phyloP scores from a whole-genome alignment of 495 filamentous ascomycete genomes.

The Penicillium malachiteum region DNA sequence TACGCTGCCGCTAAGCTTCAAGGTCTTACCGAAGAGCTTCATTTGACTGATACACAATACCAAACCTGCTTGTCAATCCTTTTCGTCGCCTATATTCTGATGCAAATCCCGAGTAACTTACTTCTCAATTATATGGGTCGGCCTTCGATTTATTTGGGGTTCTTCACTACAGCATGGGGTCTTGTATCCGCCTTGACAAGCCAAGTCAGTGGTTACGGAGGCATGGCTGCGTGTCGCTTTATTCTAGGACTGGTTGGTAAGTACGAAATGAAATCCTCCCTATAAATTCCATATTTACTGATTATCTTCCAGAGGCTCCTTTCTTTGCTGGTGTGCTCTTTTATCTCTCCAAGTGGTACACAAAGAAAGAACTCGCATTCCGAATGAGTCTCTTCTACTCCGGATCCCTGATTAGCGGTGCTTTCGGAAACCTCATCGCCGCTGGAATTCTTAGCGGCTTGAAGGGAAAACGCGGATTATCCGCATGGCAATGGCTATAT shows the following conservation, averaged over 20 bases:
- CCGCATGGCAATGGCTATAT: slow-evolving; percentile 54
- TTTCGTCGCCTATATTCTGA: slow-evolving; percentile 54
- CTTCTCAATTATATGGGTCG: slow-evolving; percentile 57
- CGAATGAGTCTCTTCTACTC: slow-evolving; percentile 67
- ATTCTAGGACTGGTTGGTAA: slow-evolving; percentile 48
- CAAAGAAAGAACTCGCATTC: slow-evolving; percentile 54
- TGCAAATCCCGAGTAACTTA: slow-evolving; percentile 61
- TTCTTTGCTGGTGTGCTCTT: slow-evolving; percentile 54
- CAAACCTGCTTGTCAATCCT: slow-evolving; percentile 50
- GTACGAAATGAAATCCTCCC: not conserved
- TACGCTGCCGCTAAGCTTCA: slow-evolving; percentile 57
- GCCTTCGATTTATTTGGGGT: slow-evolving; percentile 47
- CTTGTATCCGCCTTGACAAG: slow-evolving; percentile 52
- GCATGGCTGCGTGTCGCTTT: slow-evolving; percentile 55
- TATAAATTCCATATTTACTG: not conserved
- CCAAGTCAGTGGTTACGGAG: slow-evolving; percentile 50
- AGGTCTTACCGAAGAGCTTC: slow-evolving; percentile 48
- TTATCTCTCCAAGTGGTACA: slow-evolving; percentile 62
- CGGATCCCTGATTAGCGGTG: slow-evolving; percentile 60
- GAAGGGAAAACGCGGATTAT: slow-evolving; percentile 37
- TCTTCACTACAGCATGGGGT: slow-evolving; percentile 55
- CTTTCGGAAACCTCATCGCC: slow-evolving; percentile 64
- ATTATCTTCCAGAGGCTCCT: slow-evolving; percentile 38
- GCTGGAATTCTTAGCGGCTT: slow-evolving; percentile 50
- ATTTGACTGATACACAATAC: slow-evolving; percentile 41